These are phyloP conservation scores for Fraxinus americana DNA, from an alignment of 257 asterid species.

Conservation along the genomic window DNA sequence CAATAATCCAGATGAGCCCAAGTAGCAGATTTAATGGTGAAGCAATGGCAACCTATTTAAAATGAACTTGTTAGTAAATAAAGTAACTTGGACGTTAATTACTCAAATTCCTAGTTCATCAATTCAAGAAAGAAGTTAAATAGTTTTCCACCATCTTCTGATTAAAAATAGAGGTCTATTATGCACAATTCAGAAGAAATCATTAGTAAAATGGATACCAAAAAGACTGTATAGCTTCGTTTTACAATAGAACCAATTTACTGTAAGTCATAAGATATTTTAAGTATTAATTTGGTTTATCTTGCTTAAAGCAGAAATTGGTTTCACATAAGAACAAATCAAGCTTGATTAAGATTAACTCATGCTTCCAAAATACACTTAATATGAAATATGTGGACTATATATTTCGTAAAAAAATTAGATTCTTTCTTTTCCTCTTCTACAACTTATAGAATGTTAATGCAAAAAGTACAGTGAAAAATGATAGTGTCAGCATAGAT, in stretches of 20 bases:
- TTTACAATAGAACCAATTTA: neutral
- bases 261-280: neutral
- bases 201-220: neutral
- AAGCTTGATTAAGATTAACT: neutral
- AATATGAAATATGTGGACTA: neutral
- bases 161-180: neutral
- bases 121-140: constrained; percentile 3
- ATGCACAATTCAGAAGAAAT: neutral
- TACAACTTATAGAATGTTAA: neutral
- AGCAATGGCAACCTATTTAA: neutral
- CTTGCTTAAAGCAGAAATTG: neutral
- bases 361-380: neutral
- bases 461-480: neutral
- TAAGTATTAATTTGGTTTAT: neutral
- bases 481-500: neutral
- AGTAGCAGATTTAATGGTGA: neutral
- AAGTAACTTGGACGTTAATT: neutral
- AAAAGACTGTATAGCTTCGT: neutral
- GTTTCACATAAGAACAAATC: neutral
- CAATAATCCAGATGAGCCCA: neutral
- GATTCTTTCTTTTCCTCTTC: neutral
- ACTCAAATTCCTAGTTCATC: constrained; percentile 4
- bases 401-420: neutral
- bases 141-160: neutral
- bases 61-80: neutral